These are phyloP conservation scores for Ascochyta rabiei DNA, from an alignment of 2,329 filamentous ascomycete species.

Conservation along the genomic window DNA sequence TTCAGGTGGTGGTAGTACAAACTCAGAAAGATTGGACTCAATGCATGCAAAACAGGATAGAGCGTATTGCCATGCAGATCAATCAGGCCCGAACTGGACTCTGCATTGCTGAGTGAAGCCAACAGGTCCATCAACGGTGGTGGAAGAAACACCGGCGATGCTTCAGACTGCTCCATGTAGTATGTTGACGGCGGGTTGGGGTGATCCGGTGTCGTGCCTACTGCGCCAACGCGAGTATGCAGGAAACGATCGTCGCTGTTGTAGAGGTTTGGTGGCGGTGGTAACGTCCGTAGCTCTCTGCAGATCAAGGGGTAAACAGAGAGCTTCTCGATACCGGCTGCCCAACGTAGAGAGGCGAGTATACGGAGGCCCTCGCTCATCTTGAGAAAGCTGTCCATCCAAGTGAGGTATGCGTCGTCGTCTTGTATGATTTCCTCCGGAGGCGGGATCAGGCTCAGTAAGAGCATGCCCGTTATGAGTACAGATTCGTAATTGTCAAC, in stretches of 20 bases:
- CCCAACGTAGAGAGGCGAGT: constrained; percentile 39
- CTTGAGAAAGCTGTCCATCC: constrained; percentile 33
- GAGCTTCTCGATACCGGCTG: constrained; percentile 40
- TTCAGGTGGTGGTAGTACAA: constrained; percentile 41
- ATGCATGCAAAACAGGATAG: constrained; percentile 35
- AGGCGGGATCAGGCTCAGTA: constrained; percentile 29
- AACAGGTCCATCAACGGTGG: constrained; percentile 34
- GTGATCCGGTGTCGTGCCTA: constrained; percentile 27
- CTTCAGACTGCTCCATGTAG: constrained; percentile 7
- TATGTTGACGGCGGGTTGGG: constrained; percentile 40
- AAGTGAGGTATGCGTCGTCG: constrained; percentile 26
- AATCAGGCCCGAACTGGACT: constrained; percentile 13
- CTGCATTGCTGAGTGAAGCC: constrained; percentile 20
- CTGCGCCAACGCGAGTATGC: constrained; percentile 15
- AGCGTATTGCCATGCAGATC: constrained; percentile 31
- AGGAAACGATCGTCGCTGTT: constrained; percentile 16
- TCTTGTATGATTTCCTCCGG: constrained; percentile 15
- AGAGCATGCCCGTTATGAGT: constrained; percentile 32
- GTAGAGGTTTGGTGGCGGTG: constrained; percentile 32
- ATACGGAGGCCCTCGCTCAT: constrained; percentile 42
- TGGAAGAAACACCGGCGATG: constrained; percentile 35
- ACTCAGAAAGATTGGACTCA: constrained; percentile 42
- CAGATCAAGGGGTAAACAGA: constrained; percentile 36
- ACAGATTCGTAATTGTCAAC: constrained; percentile 41
- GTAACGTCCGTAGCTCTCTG: constrained; percentile 36